Conservation (phyloP, 2,329 filamentous ascomycete species). For the Colletotrichum neosansevieriae region DNA sequence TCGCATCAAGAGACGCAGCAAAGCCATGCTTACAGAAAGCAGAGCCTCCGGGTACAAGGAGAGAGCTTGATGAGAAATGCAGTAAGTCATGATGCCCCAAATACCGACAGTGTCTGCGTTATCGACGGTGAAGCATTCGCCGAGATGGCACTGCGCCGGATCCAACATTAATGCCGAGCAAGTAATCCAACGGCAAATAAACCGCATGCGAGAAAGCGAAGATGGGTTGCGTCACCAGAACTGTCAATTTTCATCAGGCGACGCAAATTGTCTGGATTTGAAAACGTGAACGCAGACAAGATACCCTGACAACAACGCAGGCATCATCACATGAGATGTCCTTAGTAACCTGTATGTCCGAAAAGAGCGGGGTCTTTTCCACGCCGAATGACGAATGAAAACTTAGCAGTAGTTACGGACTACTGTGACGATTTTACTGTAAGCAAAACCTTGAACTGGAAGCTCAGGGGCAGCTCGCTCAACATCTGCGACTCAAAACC, state of each 20-base stretch:
- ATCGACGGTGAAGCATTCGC: slow-evolving; percentile 16
- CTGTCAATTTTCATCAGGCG: slow-evolving; percentile 1
- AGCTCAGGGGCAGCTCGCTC: background rate
- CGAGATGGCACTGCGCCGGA: slow-evolving; percentile 14
- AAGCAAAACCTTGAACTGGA: too few species aligned
- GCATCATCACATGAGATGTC: slow-evolving; percentile 15
- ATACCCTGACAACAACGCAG: background rate
- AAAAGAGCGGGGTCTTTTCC: too few species aligned
- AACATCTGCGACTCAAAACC: background rate
- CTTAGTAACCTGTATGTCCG: too few species aligned
- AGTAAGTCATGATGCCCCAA: too few species aligned
- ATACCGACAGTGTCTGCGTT: background rate
- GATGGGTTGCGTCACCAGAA: slow-evolving; percentile 11
- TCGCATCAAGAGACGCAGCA: too few species aligned
- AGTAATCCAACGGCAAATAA: background rate
- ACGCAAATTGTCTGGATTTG: background rate
- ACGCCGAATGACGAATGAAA: too few species aligned
- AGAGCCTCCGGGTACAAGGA: too few species aligned
- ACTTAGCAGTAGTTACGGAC: too few species aligned
- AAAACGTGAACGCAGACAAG: slow-evolving; percentile 13
- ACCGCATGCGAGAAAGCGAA: background rate
- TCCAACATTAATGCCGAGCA: background rate
- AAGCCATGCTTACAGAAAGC: too few species aligned
- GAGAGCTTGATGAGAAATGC: too few species aligned
- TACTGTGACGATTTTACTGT: too few species aligned